Evolutionary conservation across 805 yeast species (phyloP).

Genomic region (Pichia insulana): DNA sequence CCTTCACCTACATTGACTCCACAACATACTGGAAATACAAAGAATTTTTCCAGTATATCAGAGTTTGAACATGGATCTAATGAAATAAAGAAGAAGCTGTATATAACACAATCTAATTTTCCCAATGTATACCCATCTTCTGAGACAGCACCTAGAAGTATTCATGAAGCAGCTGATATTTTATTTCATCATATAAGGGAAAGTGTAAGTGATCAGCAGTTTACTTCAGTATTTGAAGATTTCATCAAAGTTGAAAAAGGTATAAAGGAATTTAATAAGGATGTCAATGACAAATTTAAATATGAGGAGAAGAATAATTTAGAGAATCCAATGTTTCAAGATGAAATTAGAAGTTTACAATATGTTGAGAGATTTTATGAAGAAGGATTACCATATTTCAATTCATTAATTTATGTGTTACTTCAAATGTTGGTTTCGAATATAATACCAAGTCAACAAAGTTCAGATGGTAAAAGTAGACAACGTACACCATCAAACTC

Average conservation of each 20-base stretch:
- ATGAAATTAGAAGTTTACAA: slow-evolving; percentile 35
- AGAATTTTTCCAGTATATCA: slow-evolving; percentile 19
- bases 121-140: slow-evolving; percentile 27
- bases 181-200: slow-evolving; percentile 54
- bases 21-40: slow-evolving; percentile 25
- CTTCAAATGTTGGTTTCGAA: slow-evolving; percentile 55
- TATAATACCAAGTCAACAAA: slow-evolving; percentile 20
- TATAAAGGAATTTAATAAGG: slow-evolving; percentile 9
- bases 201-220: slow-evolving; percentile 58
- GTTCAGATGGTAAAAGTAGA: slow-evolving; percentile 20
- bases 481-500: slow-evolving; percentile 9
- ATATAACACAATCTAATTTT: slow-evolving; percentile 25
- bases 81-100: slow-evolving; percentile 27
- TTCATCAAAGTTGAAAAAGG: slow-evolving; percentile 59
- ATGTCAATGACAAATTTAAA: slow-evolving; percentile 9
- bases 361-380: slow-evolving; percentile 56
- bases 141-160: slow-evolving; percentile 55
- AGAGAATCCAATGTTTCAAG: slow-evolving; percentile 29
- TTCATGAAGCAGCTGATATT: slow-evolving; percentile 69
- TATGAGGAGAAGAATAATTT: slow-evolving; percentile 22
- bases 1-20: slow-evolving; percentile 73
- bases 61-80: slow-evolving; percentile 25
- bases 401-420: slow-evolving; percentile 56
- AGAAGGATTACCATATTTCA: slow-evolving; percentile 43
- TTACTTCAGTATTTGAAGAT: slow-evolving; percentile 61